Conservation (phyloP, 179 eudicot species). For the Heliamphora pulchella region DNA sequence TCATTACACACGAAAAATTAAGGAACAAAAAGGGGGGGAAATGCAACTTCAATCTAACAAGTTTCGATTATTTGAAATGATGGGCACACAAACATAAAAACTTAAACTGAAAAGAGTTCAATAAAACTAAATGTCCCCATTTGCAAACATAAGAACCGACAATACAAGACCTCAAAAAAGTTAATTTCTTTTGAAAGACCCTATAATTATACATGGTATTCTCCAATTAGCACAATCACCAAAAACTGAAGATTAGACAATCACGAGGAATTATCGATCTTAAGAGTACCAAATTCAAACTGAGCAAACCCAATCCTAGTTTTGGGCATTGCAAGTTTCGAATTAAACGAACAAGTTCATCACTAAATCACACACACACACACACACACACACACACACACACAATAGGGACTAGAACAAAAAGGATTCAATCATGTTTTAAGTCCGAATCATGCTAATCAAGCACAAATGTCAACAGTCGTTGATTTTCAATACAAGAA, state of each 20-base stretch:
- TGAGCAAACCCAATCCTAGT: not conserved
- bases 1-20: not conserved
- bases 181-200: not conserved
- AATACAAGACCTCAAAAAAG: not conserved
- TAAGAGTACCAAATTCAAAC: conserved; percentile 1
- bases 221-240: conserved; percentile 5
- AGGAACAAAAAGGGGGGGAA: not conserved
- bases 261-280: not conserved
- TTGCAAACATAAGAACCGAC: no score
- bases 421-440: not conserved
- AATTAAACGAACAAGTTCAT: not conserved
- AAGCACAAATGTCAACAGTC: not conserved
- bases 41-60: not conserved
- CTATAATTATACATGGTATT: not conserved
- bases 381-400: no score
- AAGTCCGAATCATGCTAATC: not conserved
- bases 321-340: not conserved
- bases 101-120: not conserved
- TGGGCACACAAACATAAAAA: not conserved
- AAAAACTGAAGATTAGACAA: not conserved
- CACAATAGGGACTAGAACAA: no score
- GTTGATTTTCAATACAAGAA: not conserved
- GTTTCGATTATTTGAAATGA: not conserved
- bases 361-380: not conserved
- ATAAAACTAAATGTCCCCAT: conserved; percentile 3